These are phyloP conservation scores for Xylaria sp. DNA, from an alignment of 2,329 filamentous ascomycete species.

Conservation along the genomic window DNA sequence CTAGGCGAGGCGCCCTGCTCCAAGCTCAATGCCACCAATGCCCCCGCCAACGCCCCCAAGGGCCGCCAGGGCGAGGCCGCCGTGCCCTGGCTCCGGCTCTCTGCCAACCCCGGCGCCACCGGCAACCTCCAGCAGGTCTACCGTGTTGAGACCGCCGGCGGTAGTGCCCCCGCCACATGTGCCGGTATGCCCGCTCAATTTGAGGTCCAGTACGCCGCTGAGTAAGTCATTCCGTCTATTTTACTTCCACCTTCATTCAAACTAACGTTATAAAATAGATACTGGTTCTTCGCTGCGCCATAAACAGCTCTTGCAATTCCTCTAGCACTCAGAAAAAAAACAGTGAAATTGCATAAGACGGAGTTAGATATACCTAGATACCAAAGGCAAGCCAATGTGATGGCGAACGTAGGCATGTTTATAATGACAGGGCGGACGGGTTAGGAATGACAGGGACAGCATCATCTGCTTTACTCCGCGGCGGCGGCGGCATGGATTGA, in stretches of 20 bases:
- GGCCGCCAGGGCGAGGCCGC: constrained; percentile 74
- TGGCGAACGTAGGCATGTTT: not conserved
- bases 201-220: constrained; percentile 81
- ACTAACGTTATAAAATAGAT: constrained; percentile 38
- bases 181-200: constrained; percentile 71
- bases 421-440: constrained; percentile 16
- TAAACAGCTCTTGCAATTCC: not conserved
- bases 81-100: constrained; percentile 84
- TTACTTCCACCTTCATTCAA: constrained; percentile 37
- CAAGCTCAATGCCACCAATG: constrained; percentile 70
- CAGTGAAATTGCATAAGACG: constrained; percentile 2
- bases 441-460: not conserved
- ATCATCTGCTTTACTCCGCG: not conserved
- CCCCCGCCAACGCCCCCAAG: constrained; percentile 69
- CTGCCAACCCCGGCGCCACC: constrained; percentile 64
- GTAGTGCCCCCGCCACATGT: constrained; percentile 79
- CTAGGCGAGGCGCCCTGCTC: constrained; percentile 71
- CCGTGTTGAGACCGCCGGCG: constrained; percentile 85
- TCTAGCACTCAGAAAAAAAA: not conserved
- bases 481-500: not conserved
- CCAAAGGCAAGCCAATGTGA: not conserved
- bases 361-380: not conserved
- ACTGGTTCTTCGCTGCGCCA: constrained; percentile 47
- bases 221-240: constrained; percentile 71
- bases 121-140: constrained; percentile 80